Percentiles rank a stretch among this genome's conserved stretches.
Evolutionary conservation across 2,329 filamentous ascomycete species (phyloP).

Genomic region (Myriosclerotinia curreyana): DNA sequence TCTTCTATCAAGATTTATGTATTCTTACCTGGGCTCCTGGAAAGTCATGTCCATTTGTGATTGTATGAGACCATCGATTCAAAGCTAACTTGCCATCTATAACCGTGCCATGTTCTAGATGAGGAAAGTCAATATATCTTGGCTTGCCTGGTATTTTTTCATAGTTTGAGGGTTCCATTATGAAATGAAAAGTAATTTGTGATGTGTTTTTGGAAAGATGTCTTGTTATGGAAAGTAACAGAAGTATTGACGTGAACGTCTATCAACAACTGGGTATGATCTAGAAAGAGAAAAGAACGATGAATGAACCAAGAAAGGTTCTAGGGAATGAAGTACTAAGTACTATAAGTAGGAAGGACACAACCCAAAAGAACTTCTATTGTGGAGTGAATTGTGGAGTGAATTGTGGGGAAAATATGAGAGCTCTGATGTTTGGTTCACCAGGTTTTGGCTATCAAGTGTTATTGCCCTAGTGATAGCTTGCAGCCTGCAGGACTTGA

Average conservation of each 20-base stretch:
- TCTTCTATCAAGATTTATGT: neutral
- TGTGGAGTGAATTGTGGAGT: constrained; percentile 1
- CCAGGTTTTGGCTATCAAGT: neutral
- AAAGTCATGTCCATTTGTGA: constrained; percentile 57
- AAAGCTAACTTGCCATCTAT: constrained; percentile 60
- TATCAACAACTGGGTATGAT: neutral
- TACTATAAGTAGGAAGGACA: neutral
- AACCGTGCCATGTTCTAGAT: constrained; percentile 34
- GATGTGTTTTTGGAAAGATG: neutral
- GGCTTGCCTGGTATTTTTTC: constrained; percentile 32
- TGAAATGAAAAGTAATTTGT: constrained; percentile 11
- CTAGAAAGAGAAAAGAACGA: neutral
- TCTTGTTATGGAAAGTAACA: neutral
- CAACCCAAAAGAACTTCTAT: neutral
- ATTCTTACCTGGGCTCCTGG: constrained; percentile 75
- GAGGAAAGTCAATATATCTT: constrained; percentile 38
- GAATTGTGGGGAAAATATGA: constrained; percentile 7
- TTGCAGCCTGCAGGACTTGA: no score
- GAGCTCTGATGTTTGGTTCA: constrained; percentile 1
- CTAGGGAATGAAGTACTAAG: neutral
- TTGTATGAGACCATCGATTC: constrained; percentile 80
- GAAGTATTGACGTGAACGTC: neutral
- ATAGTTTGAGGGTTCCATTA: constrained; percentile 32
- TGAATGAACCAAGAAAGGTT: neutral
- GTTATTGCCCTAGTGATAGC: neutral